These are phyloP conservation scores for Pseudoperonospora humuli DNA, from an alignment of 352 stramenopile species.

Conservation along the genomic window DNA sequence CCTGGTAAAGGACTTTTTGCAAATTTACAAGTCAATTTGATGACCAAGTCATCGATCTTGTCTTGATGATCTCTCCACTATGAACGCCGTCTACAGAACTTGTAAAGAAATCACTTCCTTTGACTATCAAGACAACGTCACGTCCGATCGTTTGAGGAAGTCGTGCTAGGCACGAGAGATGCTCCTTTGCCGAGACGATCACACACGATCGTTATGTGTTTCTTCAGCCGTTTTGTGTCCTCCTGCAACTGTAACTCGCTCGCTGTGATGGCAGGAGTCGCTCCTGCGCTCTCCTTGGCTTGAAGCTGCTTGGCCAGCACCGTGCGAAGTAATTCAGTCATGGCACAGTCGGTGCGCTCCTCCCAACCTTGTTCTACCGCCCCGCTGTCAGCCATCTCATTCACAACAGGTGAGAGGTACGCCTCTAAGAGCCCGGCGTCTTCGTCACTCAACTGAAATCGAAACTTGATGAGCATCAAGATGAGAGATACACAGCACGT, in stretches of 20 bases:
- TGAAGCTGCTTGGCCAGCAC: constrained; percentile 59
- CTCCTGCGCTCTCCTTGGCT: constrained; percentile 21
- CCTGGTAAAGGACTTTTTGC: too few species aligned
- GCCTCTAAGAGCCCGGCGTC: constrained; percentile 49
- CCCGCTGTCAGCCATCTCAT: constrained; percentile 23
- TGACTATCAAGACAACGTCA: too few species aligned
- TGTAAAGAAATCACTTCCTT: too few species aligned
- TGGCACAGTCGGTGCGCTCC: constrained; percentile 71
- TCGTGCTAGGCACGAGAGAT: too few species aligned
- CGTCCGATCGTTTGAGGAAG: too few species aligned
- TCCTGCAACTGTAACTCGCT: constrained; percentile 56
- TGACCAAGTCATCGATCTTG: too few species aligned
- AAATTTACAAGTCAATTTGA: too few species aligned
- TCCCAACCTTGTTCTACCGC: constrained; percentile 78
- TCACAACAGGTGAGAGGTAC: constrained; percentile 66
- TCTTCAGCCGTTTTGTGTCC: constrained; percentile 85
- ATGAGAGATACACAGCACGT: constrained; percentile 71
- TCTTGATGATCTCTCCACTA: too few species aligned
- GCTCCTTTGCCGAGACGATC: too few species aligned
- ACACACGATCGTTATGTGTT: constrained; percentile 88
- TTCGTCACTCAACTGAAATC: constrained; percentile 66
- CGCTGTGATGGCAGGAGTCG: constrained; percentile 13
- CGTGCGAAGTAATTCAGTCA: constrained; percentile 82
- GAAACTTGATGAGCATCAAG: constrained; percentile 72
- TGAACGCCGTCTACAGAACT: too few species aligned